These are phyloP conservation scores for Elsinoe necatrix DNA, from an alignment of 2,329 filamentous ascomycete genomes.

Conservation along the genomic window DNA sequence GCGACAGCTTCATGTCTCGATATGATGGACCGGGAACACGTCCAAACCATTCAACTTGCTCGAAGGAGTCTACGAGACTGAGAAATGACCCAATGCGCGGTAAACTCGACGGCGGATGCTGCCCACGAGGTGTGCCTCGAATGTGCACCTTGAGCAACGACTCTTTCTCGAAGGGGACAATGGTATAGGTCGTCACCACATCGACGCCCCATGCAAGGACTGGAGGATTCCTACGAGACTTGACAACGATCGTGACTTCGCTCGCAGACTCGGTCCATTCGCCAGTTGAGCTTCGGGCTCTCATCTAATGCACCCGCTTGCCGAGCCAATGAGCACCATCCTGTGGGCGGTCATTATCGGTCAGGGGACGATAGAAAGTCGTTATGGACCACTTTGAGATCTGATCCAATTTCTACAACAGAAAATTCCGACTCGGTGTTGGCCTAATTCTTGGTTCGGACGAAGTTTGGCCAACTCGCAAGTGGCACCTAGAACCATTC, in stretches of 20 bases:
- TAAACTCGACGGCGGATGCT: conserved; percentile 43
- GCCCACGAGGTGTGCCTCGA: conserved; percentile 36
- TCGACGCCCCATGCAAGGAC: conserved; percentile 51
- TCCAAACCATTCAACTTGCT: conserved; percentile 52
- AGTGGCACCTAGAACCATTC: conserved; percentile 22
- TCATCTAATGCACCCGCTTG: conserved; percentile 34
- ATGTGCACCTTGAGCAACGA: conserved; percentile 39
- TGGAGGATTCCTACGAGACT: conserved; percentile 43
- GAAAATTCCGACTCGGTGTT: conserved; percentile 15
- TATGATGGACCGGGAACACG: conserved; percentile 59
- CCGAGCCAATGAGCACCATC: background rate
- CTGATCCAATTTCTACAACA: conserved; percentile 13
- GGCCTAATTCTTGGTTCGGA: conserved; percentile 11
- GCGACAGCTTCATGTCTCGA: conserved; percentile 54
- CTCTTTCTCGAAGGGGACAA: conserved; percentile 35
- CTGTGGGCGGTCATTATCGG: conserved; percentile 49
- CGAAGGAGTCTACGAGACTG: conserved; percentile 40
- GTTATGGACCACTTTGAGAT: conserved; percentile 35
- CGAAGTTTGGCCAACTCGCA: conserved; percentile 7
- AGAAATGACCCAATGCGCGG: conserved; percentile 56
- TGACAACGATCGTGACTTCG: conserved; percentile 21
- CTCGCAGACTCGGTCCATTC: conserved; percentile 14
- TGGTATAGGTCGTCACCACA: conserved; percentile 43
- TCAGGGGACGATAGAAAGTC: conserved; percentile 55
- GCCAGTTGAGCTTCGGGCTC: conserved; percentile 47